Conservation (phyloP, 176 grass and related monocot genomes). For the Melocanna baccifera region DNA sequence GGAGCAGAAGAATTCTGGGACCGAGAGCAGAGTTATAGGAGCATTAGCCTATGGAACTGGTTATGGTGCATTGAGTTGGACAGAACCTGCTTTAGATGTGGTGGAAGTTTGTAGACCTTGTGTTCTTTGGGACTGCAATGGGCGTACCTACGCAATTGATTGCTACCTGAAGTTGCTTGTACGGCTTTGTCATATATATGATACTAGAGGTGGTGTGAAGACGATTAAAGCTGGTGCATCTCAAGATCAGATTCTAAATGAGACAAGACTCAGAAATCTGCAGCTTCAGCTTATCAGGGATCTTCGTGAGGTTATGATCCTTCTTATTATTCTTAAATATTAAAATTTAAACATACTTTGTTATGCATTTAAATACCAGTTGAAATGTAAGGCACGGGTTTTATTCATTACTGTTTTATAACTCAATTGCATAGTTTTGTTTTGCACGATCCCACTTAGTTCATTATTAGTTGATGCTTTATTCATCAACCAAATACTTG, state of each 20-base stretch:
- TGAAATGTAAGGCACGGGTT: background rate
- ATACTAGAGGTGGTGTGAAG: constrained; percentile 93
- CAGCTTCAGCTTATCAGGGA: constrained; percentile 91
- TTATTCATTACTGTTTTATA: background rate
- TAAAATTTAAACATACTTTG: background rate
- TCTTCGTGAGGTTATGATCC: constrained; percentile 79
- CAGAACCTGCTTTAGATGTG: constrained; percentile 92
- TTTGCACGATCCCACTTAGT: constrained; percentile 15
- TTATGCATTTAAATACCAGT: constrained; percentile 4
- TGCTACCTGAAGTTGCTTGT: constrained; percentile 97
- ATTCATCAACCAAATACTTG: constrained; percentile 13
- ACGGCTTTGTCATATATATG: constrained; percentile 93
- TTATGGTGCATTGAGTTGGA: constrained; percentile 97
- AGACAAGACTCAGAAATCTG: constrained; percentile 94
- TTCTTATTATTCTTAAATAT: constrained; percentile 16
- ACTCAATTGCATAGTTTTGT: background rate
- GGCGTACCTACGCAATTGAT: constrained; percentile 85
- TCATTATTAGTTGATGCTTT: constrained; percentile 2
- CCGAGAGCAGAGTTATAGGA: constrained; percentile 95
- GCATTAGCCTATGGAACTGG: constrained; percentile 98
- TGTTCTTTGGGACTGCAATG: constrained; percentile 93
- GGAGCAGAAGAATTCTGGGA: constrained; percentile 92
- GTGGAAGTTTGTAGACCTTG: constrained; percentile 95
- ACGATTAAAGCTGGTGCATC: constrained; percentile 90
- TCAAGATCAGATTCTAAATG: constrained; percentile 98